Percentiles rank a stretch among this genome's conserved stretches.
These are phyloP conservation scores for Salix dunnii DNA, from an alignment of 345 rosid species.

Conservation along the genomic window DNA sequence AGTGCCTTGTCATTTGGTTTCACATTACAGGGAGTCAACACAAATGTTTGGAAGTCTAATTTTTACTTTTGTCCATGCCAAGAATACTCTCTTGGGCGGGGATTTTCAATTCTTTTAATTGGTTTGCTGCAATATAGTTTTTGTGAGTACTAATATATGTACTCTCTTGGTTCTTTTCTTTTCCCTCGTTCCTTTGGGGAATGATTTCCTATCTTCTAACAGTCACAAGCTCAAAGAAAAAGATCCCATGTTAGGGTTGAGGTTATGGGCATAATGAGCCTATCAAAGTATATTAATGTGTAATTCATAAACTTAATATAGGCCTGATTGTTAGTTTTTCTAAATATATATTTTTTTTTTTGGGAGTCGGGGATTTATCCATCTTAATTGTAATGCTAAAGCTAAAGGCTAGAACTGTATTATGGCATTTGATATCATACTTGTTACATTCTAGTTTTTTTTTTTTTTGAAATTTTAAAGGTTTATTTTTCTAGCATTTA, in stretches of 20 bases:
- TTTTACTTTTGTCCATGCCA: not conserved
- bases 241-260: not conserved
- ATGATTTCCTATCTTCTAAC: not conserved
- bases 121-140: not conserved
- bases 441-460: not conserved
- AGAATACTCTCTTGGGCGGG: not conserved
- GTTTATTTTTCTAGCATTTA: not conserved
- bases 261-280: not conserved
- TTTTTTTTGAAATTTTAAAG: not conserved
- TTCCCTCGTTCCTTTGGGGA: not conserved
- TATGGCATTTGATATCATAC: not conserved
- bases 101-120: not conserved
- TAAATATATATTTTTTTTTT: not conserved
- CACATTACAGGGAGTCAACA: not conserved
- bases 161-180: not conserved
- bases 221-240: not conserved
- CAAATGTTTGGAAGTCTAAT: not conserved
- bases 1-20: conserved; percentile 21
- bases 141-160: not conserved
- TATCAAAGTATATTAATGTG: not conserved
- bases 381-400: not conserved
- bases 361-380: too few relatives aligned
- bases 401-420: not conserved
- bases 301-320: not conserved
- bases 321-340: not conserved